Conservation (phyloP, 2,329 filamentous ascomycete genomes). For the Didymellaceae sp. region DNA sequence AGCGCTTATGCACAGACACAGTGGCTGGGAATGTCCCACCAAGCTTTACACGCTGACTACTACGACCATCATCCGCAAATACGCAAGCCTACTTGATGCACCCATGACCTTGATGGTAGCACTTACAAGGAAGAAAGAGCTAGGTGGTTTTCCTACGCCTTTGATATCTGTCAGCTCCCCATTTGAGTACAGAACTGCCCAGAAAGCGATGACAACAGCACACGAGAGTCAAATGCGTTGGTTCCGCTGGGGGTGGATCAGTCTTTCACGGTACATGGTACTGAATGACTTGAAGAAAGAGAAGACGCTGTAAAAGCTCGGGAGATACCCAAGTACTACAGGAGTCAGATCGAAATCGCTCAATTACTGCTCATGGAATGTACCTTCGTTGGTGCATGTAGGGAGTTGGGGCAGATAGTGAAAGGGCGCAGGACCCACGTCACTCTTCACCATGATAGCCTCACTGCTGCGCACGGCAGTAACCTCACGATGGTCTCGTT, state of each 20-base stretch:
- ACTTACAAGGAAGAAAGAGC: slow-evolving; percentile 57
- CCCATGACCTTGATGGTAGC: slow-evolving; percentile 71
- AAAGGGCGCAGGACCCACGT: too few relatives aligned
- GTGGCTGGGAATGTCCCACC: slow-evolving; percentile 74
- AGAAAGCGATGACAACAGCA: slow-evolving; percentile 85
- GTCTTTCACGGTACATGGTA: slow-evolving; percentile 90
- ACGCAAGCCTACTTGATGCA: slow-evolving; percentile 76
- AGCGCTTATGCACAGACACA: slow-evolving; percentile 66
- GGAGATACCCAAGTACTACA: background rate
- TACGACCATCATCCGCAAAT: slow-evolving; percentile 79
- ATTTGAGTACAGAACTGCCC: slow-evolving; percentile 68
- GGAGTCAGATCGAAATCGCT: too few relatives aligned
- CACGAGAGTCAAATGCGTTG: slow-evolving; percentile 98
- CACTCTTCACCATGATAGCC: too few relatives aligned
- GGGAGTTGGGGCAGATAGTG: too few relatives aligned
- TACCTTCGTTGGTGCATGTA: too few relatives aligned
- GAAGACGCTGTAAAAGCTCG: slow-evolving; percentile 41
- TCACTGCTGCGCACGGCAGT: too few relatives aligned
- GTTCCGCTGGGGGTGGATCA: slow-evolving; percentile 97
- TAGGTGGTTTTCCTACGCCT: slow-evolving; percentile 60
- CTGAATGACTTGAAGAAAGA: slow-evolving; percentile 82
- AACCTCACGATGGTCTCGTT: too few relatives aligned
- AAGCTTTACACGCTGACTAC: slow-evolving; percentile 84
- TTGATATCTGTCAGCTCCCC: slow-evolving; percentile 77
- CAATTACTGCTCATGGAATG: too few relatives aligned